These are phyloP conservation scores for Leccinum olivaceopallidum DNA, from an alignment of 768 basidiomycete genomes.

Conservation along the genomic window DNA sequence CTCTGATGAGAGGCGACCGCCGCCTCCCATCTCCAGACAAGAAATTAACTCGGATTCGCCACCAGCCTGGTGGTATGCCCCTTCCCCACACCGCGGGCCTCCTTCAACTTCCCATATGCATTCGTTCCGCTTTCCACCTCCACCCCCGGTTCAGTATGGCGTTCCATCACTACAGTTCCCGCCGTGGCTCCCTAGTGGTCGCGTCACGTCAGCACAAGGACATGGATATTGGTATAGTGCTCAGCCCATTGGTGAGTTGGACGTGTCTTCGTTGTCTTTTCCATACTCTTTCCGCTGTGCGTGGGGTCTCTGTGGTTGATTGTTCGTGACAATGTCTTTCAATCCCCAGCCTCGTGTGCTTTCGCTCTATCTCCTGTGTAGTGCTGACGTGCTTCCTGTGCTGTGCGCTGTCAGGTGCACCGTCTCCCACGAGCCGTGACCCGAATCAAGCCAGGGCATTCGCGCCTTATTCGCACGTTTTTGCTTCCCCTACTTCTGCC, in stretches of 20 bases:
- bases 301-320: background rate
- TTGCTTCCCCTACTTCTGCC: conserved; percentile 2
- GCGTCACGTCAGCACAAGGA: conserved; percentile 13
- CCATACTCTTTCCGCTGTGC: background rate
- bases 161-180: conserved; percentile 18
- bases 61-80: conserved; percentile 11
- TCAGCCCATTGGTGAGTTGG: conserved; percentile 21
- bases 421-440: conserved; percentile 15
- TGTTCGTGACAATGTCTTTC: conserved; percentile 1
- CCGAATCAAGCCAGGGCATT: conserved; percentile 7
- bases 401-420: conserved; percentile 15
- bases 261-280: conserved; percentile 1
- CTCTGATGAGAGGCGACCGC: conserved; percentile 4
- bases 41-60: conserved; percentile 15
- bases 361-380: background rate
- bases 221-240: conserved; percentile 25
- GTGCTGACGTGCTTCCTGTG: conserved; percentile 13
- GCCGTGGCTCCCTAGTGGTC: conserved; percentile 17
- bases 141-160: conserved; percentile 11
- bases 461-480: conserved; percentile 7
- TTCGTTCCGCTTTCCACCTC: conserved; percentile 16
- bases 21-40: conserved; percentile 1
- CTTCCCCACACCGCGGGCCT: conserved; percentile 10
- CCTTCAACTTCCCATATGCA: conserved; percentile 3
- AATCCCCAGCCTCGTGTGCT: background rate